Evolutionary conservation across 2,329 filamentous ascomycete genomes (phyloP).

Genomic region (Exophiala xenobiotica): DNA sequence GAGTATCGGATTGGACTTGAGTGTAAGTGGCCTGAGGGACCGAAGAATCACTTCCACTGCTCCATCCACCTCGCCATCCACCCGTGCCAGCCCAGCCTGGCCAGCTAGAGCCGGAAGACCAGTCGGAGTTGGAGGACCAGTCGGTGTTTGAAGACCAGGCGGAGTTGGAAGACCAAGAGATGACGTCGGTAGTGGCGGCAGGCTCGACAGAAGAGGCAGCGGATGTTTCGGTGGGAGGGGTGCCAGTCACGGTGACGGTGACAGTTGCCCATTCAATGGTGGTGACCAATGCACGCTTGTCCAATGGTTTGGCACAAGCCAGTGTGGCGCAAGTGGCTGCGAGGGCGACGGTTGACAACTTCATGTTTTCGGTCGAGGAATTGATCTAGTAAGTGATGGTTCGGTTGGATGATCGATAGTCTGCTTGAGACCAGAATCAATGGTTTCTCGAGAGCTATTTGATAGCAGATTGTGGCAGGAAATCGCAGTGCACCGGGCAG

Average conservation of each 20-base stretch:
- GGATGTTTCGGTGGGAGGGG: conserved; percentile 12
- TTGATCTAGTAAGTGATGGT: conserved; percentile 5
- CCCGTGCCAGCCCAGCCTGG: neutral
- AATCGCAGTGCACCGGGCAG: conserved; percentile 20
- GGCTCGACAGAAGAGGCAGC: conserved; percentile 4
- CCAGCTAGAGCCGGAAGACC: neutral
- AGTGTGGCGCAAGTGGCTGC: conserved; percentile 39
- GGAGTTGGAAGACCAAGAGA: conserved; percentile 5
- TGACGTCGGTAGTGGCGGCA: conserved; percentile 7
- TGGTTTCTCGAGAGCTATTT: conserved; percentile 15
- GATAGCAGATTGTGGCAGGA: conserved; percentile 21
- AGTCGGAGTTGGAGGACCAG: conserved; percentile 3
- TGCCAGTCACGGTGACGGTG: conserved; percentile 38
- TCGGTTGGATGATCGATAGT: conserved; percentile 3
- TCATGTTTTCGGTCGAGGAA: conserved; percentile 18
- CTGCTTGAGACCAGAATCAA: conserved; percentile 12
- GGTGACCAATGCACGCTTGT: conserved; percentile 39
- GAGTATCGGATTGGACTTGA: neutral
- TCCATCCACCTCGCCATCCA: conserved; percentile 10
- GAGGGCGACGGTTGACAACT: conserved; percentile 31
- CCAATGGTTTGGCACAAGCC: conserved; percentile 36
- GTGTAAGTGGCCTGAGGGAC: conserved; percentile 4
- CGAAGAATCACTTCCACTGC: conserved; percentile 5
- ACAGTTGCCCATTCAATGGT: conserved; percentile 34
- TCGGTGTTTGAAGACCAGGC: neutral